Base-by-base conservation (phyloP, 495 filamentous ascomycete genomes). In the Aspergillus coremiiformis region DNA sequence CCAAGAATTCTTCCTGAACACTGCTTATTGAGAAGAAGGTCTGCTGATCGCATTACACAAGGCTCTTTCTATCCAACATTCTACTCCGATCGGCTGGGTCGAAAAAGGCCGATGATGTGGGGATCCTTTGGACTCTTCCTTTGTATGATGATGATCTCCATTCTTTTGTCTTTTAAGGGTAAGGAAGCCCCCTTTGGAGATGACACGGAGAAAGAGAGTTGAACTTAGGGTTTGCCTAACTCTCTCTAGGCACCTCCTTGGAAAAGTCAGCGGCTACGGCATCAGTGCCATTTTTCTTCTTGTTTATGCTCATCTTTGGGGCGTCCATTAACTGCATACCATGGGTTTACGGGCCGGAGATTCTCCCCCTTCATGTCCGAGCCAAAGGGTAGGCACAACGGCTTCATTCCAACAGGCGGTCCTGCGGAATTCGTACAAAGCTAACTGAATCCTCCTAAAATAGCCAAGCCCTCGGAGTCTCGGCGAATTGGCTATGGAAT, bases 81-180 rank as follows among this genome's bases (percentile, higher is more conserved):
- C 17, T 60, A 54, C 55, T 54, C 54, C 17, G 80, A 82, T 63
- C 65, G 68, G n/a, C 67, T 81, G 46, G 83, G 83, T 20, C 78
- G 80, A 21, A 74, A 79, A 20, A 72, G 75, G 44, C 75, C 80
- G 1, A 81, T 83, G 78, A 81, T 84, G 67, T 72, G 70, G 53
- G 79, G 78, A 10, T 77, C 69, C 0, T 67, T 74, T 32, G 78
- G 76, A 7, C 66, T 78, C 1, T 71, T 68, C 12, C 52, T 83
- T 6, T 75, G 68, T 35, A 78, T 81, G 72, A 68, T 79, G 61
- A 61, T 81, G 57, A 77, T 79, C 54, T 69, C 76, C 22, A 72
- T 77, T 53, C 67, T 80, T 35, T 67, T 80, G 26, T 76, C 64
- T 2, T 67, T 66, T 39, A 53, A 62, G 33, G 59, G 63, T 55